Base-by-base conservation (phyloP, 1,139 yeast genomes). In the Diutina scorzettiae region DNA sequence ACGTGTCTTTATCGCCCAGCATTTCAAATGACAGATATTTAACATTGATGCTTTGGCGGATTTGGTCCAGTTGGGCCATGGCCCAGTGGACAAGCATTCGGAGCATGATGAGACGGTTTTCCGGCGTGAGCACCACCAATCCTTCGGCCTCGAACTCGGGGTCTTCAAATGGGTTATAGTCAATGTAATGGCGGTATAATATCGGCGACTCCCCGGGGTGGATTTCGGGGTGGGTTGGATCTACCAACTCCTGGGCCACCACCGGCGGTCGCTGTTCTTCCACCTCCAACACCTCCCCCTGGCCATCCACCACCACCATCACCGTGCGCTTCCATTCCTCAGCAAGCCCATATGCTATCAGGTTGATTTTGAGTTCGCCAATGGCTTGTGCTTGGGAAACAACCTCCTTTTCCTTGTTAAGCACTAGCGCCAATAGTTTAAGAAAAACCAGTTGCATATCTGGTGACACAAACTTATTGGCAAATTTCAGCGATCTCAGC, bases 11-110 rank as follows among this genome's bases (percentile, higher is more conserved):
- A 16, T 34, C 39, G 6, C 39, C 39, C 39, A 34, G 39, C 39
- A 34, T 34, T 16, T 34, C 39, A 9, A 34, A 34, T 8, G 27
- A 21, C 11, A n/a, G 28, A 23, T 34, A 34, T 2, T 34, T 28
- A 11, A 7, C 12, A 16, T 34, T 34, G 24, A 34, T 21, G 5
- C 14, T 9, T 9, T 21, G 11, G 6, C 29, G 18, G 19, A 34
- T 34, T 16, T 23, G 39, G 4, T 34, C 39, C 39, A 34, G 39
- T n/a, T 34, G 39, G 11, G 28, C 28, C 39, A 34, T 34, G 18
- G 39, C 27, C 39, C 39, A 34, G n/a, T 34, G 39, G 12, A 34
- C 39, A n/a, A 34, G 16, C 8, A 23, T 34, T n/a, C 39, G n/a
- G n/a, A 34, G 16, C 39, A 34, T 34, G 20, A 34, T 23, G 29